Evolutionary conservation across 306 rosid species (phyloP).

Genomic region (Vigna reflexopilosa): DNA sequence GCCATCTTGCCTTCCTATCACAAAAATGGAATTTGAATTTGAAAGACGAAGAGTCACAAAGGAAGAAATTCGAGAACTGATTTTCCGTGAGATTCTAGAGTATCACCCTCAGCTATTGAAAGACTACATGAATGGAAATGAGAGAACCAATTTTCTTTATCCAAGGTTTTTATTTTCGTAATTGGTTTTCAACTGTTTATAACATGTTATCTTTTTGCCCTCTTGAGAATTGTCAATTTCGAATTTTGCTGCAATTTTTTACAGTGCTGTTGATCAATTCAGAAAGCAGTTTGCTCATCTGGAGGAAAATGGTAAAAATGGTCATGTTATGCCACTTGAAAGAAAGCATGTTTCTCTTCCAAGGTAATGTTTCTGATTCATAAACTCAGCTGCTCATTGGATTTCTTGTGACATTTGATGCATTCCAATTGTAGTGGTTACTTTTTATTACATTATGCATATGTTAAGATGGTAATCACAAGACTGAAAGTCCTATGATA

Average conservation of each 20-base stretch:
- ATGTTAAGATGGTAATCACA: not conserved
- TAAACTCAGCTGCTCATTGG: slow-evolving; percentile 21
- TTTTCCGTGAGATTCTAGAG: slow-evolving; percentile 90
- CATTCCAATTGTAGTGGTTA: not conserved
- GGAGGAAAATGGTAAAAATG: slow-evolving; percentile 89
- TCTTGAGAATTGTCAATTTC: not conserved
- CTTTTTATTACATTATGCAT: slow-evolving; percentile 6
- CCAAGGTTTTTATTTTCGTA: slow-evolving; percentile 63
- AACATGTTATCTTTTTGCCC: not conserved
- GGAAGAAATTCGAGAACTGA: slow-evolving; percentile 91
- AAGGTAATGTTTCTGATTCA: slow-evolving; percentile 59
- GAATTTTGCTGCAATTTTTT: slow-evolving; percentile 39
- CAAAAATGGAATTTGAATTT: slow-evolving; percentile 96
- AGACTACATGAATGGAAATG: slow-evolving; percentile 91
- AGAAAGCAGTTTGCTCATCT: slow-evolving; percentile 94
- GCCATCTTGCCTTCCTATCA: slow-evolving; percentile 95
- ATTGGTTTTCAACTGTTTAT: not conserved
- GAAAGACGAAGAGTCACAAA: slow-evolving; percentile 95
- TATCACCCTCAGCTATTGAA: slow-evolving; percentile 96
- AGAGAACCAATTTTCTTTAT: slow-evolving; percentile 94
- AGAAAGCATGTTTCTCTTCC: slow-evolving; percentile 96
- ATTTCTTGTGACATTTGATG: slow-evolving; percentile 22
- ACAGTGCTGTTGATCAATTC: slow-evolving; percentile 94
- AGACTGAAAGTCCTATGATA: not conserved
- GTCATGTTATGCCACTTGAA: slow-evolving; percentile 85